Conservation (phyloP, 257 asterid species). For the Gentiana dahurica region DNA sequence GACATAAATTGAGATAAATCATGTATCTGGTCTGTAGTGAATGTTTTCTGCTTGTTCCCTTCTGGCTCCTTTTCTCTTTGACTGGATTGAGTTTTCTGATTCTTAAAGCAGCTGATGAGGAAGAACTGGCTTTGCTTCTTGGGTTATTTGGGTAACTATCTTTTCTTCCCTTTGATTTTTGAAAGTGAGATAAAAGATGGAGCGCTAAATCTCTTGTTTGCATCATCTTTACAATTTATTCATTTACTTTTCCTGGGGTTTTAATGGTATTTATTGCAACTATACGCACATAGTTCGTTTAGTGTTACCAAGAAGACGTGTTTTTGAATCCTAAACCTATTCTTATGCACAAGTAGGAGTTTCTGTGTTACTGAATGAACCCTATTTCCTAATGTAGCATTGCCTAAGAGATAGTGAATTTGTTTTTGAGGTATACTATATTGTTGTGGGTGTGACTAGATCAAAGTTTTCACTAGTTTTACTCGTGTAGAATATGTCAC, state of each 20-base stretch:
- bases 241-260: too few relatives aligned
- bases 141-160: conserved; percentile 76
- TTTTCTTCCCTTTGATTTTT: conserved; percentile 6
- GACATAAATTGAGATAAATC: background rate
- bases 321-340: background rate
- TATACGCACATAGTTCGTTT: too few relatives aligned
- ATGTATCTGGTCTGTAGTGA: too few relatives aligned
- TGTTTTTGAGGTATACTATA: background rate
- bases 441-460: background rate
- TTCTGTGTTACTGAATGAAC: too few relatives aligned
- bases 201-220: too few relatives aligned
- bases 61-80: background rate
- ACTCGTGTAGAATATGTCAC: conserved; percentile 53
- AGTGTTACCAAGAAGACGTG: background rate
- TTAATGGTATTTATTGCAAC: too few relatives aligned
- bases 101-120: conserved; percentile 82
- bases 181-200: too few relatives aligned
- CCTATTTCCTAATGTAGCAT: too few relatives aligned
- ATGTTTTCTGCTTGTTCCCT: conserved; percentile 4
- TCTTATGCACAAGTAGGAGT: background rate
- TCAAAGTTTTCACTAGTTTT: conserved; percentile 4
- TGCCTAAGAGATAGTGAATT: background rate
- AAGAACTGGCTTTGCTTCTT: conserved; percentile 71
- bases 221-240: too few relatives aligned
- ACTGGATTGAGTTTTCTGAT: conserved; percentile 12